phyloP scores from a whole-genome alignment of 169 alveolate genomes.

The Cryptosporidium muris region DNA sequence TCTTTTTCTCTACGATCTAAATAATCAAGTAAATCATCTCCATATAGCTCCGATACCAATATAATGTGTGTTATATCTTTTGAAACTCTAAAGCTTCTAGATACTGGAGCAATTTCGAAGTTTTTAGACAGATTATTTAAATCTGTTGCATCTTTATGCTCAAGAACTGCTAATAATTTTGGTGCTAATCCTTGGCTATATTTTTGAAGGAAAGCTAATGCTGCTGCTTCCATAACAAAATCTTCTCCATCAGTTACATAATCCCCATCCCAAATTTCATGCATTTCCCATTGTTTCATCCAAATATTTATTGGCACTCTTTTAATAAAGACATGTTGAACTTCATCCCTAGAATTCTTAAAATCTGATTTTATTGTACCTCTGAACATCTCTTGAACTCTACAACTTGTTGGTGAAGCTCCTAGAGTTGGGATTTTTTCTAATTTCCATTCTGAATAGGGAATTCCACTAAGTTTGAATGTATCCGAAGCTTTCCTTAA shows the following conservation, averaged over 20 bases:
- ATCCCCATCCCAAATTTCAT: constrained; percentile 78
- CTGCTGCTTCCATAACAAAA: constrained; percentile 83
- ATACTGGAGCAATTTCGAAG: background rate
- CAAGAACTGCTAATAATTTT: constrained; percentile 75
- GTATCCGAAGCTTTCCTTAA: constrained; percentile 20
- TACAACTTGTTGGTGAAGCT: constrained; percentile 77
- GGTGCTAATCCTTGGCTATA: constrained; percentile 77
- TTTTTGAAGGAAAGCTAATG: constrained; percentile 74
- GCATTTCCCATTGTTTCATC: constrained; percentile 78
- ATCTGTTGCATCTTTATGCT: constrained; percentile 69
- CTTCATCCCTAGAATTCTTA: background rate
- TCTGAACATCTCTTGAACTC: constrained; percentile 78
- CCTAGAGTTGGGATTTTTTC: constrained; percentile 78
- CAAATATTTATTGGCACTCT: constrained; percentile 79
- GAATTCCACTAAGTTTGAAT: constrained; percentile 71
- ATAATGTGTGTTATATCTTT: constrained; percentile 76
- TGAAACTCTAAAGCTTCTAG: constrained; percentile 51
- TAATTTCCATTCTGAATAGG: constrained; percentile 74
- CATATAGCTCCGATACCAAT: constrained; percentile 75
- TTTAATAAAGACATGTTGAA: constrained; percentile 73
- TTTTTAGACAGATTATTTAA: constrained; percentile 6
- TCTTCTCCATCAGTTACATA: constrained; percentile 84
- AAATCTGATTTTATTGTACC: constrained; percentile 36
- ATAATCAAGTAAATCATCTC: constrained; percentile 77
- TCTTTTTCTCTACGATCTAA: constrained; percentile 74